Percentiles rank a stretch among this genome's conserved stretches.
Conservation (phyloP, 2,329 filamentous ascomycete species). For the Colletotrichum nymphaeae region DNA sequence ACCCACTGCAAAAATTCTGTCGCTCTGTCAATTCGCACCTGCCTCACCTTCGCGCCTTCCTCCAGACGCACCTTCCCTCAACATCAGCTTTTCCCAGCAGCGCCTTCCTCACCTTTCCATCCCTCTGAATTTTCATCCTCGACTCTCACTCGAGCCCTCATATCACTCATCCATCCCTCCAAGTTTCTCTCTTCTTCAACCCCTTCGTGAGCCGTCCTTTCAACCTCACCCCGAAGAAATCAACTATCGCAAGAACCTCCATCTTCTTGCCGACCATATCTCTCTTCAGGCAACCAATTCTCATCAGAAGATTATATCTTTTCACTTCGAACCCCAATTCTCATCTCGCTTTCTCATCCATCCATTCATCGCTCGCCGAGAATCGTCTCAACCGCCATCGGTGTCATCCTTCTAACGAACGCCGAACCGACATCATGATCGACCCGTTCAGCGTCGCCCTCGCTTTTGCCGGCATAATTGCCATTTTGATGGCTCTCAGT, state of each 20-base stretch:
- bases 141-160: neutral
- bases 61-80: neutral
- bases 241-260: neutral
- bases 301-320: neutral
- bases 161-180: neutral
- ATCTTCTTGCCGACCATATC: neutral
- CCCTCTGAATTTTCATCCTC: neutral
- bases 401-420: neutral
- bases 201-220: no score
- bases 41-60: neutral
- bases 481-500: neutral
- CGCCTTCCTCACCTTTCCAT: neutral
- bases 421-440: neutral
- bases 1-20: neutral
- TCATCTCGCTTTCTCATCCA: neutral
- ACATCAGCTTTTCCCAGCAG: neutral
- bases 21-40: neutral
- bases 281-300: neutral
- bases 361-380: neutral
- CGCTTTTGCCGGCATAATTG: neutral
- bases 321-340: no score
- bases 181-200: neutral
- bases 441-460: neutral
- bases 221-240: no score
- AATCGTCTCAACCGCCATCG: no score